Base-by-base conservation (phyloP, 179 eudicot genomes). In the Sideroxylon spinosum region DNA sequence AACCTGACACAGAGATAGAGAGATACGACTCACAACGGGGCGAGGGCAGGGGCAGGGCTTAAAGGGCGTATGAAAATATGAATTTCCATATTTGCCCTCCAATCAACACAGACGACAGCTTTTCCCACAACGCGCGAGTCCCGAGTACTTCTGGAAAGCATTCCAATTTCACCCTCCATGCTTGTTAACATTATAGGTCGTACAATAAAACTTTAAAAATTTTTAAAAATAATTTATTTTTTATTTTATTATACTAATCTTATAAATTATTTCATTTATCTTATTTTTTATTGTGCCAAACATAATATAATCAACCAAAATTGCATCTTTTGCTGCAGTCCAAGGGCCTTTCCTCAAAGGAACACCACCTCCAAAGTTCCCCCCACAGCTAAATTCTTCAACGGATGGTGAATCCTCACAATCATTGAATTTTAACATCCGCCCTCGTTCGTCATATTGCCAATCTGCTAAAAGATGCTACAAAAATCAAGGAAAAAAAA, bases 91-190 rank as follows among this genome's bases (percentile, higher is more conserved):
- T 86, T 86, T 26, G 89, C 85, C 89, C n/a, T n/a, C n/a, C n/a
- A n/a, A n/a, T n/a, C 89, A 86, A 48, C 89, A 78, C 68, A 86
- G 48, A 26, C 89, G 87, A 56, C 89, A 86, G 74, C 89, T 86
- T 76, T 86, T 86, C 9, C 89, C 89, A 75, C 89, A 86, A 11
- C 89, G 85, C 9, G 79, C 80, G 22, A 86, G 84, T 22, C 87
- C 89, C 23, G 87, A 81, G 68, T 86, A 78, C 78, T 82, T 84
- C 68, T 86, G 89, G 62, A 86, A 84, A 29, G 87, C 89, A 73
- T 85, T 85, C 88, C 88, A 85, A 49, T 85, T 85, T 19, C 88
- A 86, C 22, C 82, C 88, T 66, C 89, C 89, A 71, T 86, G 83
- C 73, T 80, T 86, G 14, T 76, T 80, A 11, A 86, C 89, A 20